These are phyloP conservation scores for Aspergillus neoniger DNA, from an alignment of 2,329 filamentous ascomycete genomes.

Conservation along the genomic window DNA sequence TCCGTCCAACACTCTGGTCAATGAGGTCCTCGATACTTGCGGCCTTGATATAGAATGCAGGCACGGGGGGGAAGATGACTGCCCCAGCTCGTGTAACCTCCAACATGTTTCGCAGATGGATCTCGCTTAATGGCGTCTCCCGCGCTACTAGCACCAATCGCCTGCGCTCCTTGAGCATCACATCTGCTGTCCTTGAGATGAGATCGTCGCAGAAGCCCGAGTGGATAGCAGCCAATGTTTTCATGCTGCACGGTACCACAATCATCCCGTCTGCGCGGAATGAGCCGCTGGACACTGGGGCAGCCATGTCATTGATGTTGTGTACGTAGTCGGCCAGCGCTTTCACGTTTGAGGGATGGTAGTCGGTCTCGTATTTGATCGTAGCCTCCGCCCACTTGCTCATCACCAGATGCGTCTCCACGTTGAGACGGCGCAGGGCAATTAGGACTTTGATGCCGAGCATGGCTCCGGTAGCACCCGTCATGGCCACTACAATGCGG, in stretches of 20 bases:
- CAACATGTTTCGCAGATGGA: conserved; percentile 52
- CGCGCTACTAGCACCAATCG: conserved; percentile 44
- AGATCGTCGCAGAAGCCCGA: conserved; percentile 49
- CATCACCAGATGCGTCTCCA: conserved; percentile 54
- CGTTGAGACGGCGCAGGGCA: conserved; percentile 43
- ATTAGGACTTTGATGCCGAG: conserved; percentile 48
- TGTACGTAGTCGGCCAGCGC: conserved; percentile 44
- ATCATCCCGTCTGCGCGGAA: conserved; percentile 52
- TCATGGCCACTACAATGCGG: conserved; percentile 51
- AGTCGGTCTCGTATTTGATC: conserved; percentile 51
- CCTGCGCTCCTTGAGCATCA: conserved; percentile 50
- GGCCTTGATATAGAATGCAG: conserved; percentile 49
- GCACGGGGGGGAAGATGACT: conserved; percentile 49
- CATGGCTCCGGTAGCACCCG: conserved; percentile 52
- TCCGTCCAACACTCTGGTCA: conserved; percentile 50
- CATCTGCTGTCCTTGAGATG: conserved; percentile 50
- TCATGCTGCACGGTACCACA: conserved; percentile 52
- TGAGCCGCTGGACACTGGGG: conserved; percentile 49
- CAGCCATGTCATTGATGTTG: conserved; percentile 48
- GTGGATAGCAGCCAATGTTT: conserved; percentile 49
- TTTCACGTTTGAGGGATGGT: conserved; percentile 38
- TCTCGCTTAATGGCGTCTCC: conserved; percentile 52
- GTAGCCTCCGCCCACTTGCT: conserved; percentile 54
- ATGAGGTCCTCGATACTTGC: conserved; percentile 44
- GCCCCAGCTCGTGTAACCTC: conserved; percentile 40